Conservation (phyloP, 2,329 filamentous ascomycete species). For the Zymoseptoria crescenta region DNA sequence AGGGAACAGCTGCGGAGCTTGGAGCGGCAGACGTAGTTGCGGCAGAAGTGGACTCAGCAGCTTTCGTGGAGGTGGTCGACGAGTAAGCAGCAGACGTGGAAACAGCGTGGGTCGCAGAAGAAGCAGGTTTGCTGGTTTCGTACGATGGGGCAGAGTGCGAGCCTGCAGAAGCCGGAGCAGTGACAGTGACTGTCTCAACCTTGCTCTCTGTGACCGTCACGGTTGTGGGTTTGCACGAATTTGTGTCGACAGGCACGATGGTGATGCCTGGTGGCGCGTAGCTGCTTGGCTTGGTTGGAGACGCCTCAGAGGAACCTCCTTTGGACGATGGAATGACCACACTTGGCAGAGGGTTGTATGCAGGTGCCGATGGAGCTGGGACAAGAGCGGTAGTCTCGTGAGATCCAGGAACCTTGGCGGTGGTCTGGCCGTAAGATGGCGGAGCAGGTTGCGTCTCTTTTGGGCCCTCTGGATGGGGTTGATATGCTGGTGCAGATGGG, state of each 20-base stretch:
- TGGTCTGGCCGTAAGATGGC: background rate
- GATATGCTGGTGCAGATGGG: background rate
- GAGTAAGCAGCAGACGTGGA: background rate
- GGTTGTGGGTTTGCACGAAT: constrained; percentile 2
- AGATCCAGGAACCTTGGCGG: background rate
- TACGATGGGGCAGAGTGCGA: background rate
- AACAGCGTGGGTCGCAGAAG: background rate
- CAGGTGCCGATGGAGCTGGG: background rate
- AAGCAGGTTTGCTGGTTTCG: background rate
- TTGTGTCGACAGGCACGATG: constrained; percentile 19
- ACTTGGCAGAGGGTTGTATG: background rate
- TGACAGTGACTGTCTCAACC: constrained; percentile 16
- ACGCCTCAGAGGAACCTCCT: background rate
- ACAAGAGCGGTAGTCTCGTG: background rate
- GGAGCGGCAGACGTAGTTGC: background rate
- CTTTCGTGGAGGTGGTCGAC: background rate
- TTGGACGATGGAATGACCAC: background rate
- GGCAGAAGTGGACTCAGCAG: background rate
- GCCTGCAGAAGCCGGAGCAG: constrained; percentile 5
- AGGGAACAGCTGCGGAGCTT: background rate
- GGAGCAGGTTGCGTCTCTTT: background rate
- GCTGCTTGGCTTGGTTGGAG: constrained; percentile 5
- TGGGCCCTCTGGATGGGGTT: background rate
- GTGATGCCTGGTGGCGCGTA: constrained; percentile 16
- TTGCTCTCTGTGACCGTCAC: constrained; percentile 16